Percentiles rank a stretch among this genome's conserved stretches.
phyloP scores from a whole-genome alignment of 139 green algal species.

The Haematococcus sp. region DNA sequence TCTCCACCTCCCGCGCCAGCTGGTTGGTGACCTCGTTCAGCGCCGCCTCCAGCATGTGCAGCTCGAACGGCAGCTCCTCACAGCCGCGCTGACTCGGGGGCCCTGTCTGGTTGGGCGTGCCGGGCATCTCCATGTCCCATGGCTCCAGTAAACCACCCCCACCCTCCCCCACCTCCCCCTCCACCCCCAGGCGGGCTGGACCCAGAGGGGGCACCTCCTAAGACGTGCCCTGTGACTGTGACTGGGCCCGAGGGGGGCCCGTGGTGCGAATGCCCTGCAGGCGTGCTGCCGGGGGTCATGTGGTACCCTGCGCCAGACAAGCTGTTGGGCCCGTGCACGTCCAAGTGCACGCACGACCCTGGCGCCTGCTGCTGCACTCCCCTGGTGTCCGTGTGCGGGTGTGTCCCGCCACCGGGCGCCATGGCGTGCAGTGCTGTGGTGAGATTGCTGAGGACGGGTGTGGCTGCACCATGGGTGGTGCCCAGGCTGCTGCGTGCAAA shows the following conservation, averaged over 20 bases:
- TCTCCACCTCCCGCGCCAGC: conserved; percentile 62
- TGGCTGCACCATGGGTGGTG: no score
- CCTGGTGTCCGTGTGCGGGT: no score
- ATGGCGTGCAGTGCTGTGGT: no score
- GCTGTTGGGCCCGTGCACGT: no score
- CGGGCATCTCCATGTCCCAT: background rate
- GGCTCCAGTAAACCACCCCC: background rate
- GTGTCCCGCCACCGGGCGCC: no score
- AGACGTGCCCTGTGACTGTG: background rate
- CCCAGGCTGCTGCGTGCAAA: no score
- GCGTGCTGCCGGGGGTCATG: no score
- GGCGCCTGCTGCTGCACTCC: no score
- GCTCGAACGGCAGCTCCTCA: conserved; percentile 73
- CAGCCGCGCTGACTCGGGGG: background rate
- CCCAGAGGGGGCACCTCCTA: background rate
- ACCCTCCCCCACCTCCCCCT: background rate
- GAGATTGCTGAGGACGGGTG: no score
- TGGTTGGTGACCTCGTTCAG: conserved; percentile 57
- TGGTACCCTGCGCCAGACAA: no score
- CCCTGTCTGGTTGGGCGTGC: background rate
- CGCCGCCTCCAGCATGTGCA: conserved; percentile 66
- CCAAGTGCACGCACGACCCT: no score
- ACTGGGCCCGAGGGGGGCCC: background rate
- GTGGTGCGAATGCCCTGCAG: conserved; percentile 1
- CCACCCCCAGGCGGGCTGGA: background rate